Evolutionary conservation across 2,329 filamentous ascomycete species (phyloP), one percentile per base, ranked within the genome.

Genomic region (Hymenoscyphus occultus): DNA sequence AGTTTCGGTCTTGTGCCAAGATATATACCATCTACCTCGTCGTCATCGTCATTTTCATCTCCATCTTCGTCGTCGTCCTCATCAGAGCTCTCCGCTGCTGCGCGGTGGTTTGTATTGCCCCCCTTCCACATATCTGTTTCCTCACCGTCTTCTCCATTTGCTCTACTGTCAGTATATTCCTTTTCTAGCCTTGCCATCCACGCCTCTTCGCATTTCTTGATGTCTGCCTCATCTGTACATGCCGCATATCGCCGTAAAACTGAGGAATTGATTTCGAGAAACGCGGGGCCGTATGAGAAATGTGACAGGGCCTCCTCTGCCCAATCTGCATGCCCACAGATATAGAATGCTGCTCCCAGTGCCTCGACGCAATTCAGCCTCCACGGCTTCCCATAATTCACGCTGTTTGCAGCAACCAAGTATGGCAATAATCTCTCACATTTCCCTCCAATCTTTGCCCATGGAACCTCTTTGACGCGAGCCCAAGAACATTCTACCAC

Each of bases 401-500:
- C 95, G 1, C 91, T 90, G 77, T 99, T 99, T 59, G 95, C 95
- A 5, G 95, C 95, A 60, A 99, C 93, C 7, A 99, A 87, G 77
- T 99, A 99, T 0, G 95, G 95, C 64, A 99, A 81, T 69, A 97
- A 78, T 62, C 95, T 83, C 81, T 97, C 93, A 77, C 93, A 96
- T 77, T 93, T 95, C 31, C 95, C 95, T 35, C 95, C 95, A 65
- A 99, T 96, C 71, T 90, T 90, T 65, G 82, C 84, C 87, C 94
- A 99, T 61, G 94, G 93, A 5, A 99, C 88, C 78, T 99, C 95
- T 59, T 90, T 84, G 7, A 96, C 92, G 66, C 95, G 84, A 3
- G 96, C 96, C 95, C 95, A 99, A 31, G 92, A 96, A 75, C 93
- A 97, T 80, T 99, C 95, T 19, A 99, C 95, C 2, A 99, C 95